Evolutionary conservation across 2,329 filamentous ascomycete species (phyloP), one percentile per base, ranked within the genome.

Genomic region (Diaporthe sp.): DNA sequence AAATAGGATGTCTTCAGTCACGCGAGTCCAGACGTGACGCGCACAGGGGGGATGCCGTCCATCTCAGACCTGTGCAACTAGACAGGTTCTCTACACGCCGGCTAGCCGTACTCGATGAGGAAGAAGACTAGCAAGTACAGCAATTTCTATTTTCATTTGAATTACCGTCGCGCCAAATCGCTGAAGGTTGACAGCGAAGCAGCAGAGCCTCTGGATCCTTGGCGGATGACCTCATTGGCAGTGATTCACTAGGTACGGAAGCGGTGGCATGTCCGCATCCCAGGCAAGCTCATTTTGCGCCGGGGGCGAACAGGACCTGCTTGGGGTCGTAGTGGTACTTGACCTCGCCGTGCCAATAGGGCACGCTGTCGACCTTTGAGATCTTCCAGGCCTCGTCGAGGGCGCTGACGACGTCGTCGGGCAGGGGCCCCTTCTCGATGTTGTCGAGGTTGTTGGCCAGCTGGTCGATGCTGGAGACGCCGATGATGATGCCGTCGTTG

Each of bases 371-470:
- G 6, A 84, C 82, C 85, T 95, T 95, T 25, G 90, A 87, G 28
- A 92, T 85, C 79, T 88, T 78, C 95, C 95, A 97, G 8, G 94
- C 95, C 82, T 93, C 86, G 79, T 97, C 94, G 76, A 97, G 85
- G 25, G 90, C 92, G 81, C 92, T 84, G 13, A 97, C 89, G 22
- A 97, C 92, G 37, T 95, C 94, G 17, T 94, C 90, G 0, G 94
- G 94, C 77, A 97, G 85, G 1, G 94, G 94, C 0, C 94, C 93
- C 89, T 91, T 91, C 82, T 92, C 90, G 42, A 93, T 81, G 77
- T 88, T 85, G 74, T 88, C 84, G 72, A 93, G 84, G 82, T 92
- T 92, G 78, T 86, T 84, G 79, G 88, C 86, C 47, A 93, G 85
- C 83, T 93, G 91, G 71, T 86, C 85, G 65, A 88, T 83, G 79